Evolutionary conservation across 352 stramenopile genomes (phyloP).

Genomic region (Phytophthora crassamura): DNA sequence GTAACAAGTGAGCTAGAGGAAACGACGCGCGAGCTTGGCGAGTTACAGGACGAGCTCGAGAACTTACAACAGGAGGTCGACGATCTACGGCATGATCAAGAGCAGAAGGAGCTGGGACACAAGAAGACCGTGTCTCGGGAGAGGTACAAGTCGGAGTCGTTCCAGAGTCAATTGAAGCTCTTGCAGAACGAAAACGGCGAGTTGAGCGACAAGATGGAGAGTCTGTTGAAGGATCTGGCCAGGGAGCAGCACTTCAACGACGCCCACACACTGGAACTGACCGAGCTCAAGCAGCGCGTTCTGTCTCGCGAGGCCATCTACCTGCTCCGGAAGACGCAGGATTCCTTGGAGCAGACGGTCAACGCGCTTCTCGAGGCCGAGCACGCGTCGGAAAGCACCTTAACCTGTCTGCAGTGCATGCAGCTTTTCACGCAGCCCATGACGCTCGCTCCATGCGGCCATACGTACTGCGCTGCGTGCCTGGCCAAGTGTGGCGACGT

Average conservation of each 20-base stretch:
- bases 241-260: conserved; percentile 54
- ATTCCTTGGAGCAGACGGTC: conserved; percentile 74
- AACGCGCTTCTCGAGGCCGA: conserved; percentile 72
- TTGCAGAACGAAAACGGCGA: conserved; percentile 75
- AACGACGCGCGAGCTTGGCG: conserved; percentile 16
- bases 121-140: conserved; percentile 64
- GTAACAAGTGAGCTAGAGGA: conserved; percentile 19
- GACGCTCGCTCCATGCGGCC: conserved; percentile 73
- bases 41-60: conserved; percentile 35
- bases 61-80: conserved; percentile 39
- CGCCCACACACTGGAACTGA: conserved; percentile 46
- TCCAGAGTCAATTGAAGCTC: conserved; percentile 70
- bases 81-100: conserved; percentile 30
- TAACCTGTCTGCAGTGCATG: conserved; percentile 82
- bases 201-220: conserved; percentile 49
- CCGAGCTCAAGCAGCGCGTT: conserved; percentile 54
- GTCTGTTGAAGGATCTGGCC: conserved; percentile 42
- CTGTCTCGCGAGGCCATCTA: conserved; percentile 60
- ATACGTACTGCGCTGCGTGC: conserved; percentile 74
- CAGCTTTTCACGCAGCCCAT: conserved; percentile 64
- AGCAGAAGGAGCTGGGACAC: conserved; percentile 45
- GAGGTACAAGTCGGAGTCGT: conserved; percentile 81
- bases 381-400: conserved; percentile 73
- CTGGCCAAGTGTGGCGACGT: conserved; percentile 48
- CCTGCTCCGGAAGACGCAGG: conserved; percentile 63